Conservation (phyloP, 202 grass and related monocot species). For the Digitaria exilis region DNA sequence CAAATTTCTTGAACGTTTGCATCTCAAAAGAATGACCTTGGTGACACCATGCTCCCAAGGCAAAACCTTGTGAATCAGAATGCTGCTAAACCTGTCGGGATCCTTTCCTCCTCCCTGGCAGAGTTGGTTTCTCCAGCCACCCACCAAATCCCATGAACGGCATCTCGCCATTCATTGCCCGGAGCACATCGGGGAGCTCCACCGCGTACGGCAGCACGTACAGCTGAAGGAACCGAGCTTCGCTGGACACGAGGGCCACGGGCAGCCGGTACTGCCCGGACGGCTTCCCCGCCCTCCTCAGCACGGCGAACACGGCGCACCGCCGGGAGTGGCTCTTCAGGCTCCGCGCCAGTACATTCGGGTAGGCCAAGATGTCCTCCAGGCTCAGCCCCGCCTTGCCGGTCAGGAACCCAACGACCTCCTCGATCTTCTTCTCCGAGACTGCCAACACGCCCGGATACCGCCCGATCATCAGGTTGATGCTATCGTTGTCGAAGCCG, state of each 20-base stretch:
- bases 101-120: conserved; percentile 5
- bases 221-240: background rate
- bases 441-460: background rate
- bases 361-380: conserved; percentile 16
- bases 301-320: conserved; percentile 36
- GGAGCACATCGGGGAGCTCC: conserved; percentile 8
- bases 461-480: conserved; percentile 23
- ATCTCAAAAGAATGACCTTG: background rate
- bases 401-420: background rate
- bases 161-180: conserved; percentile 32
- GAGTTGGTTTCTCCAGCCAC: background rate
- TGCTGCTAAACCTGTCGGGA: background rate
- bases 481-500: conserved; percentile 9
- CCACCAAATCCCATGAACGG: conserved; percentile 19
- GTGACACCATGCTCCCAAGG: background rate
- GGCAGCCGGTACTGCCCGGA: background rate
- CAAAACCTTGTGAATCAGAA: conserved; percentile 1
- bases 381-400: conserved; percentile 28
- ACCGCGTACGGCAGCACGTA: conserved; percentile 3
- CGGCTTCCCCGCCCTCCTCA: conserved; percentile 37
- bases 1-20: background rate
- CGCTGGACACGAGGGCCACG: background rate
- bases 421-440: conserved; percentile 36
- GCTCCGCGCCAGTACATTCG: background rate
- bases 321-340: background rate